Evolutionary conservation across 495 filamentous ascomycete genomes (phyloP), one percentile per base, ranked within the genome.

Genomic region (Penicillium maclennaniae): DNA sequence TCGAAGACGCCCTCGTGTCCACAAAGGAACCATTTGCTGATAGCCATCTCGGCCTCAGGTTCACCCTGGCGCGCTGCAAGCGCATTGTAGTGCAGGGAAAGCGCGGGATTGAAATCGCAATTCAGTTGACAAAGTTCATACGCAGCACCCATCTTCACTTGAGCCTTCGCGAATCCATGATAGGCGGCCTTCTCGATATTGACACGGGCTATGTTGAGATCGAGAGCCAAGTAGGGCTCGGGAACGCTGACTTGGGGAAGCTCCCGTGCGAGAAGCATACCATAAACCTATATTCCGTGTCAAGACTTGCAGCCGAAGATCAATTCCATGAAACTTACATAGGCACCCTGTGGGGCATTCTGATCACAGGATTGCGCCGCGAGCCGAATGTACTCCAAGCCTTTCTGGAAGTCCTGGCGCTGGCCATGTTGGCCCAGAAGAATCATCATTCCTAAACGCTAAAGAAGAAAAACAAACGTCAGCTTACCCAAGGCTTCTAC

Each of bases 11-110:
- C 83, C 64, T 97, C 92, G 56, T 91, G 89, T 7, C 93, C 93
- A 62, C 93, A 97, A 23, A 98, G 77, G 70, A 97, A 97, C 93
- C 93, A 98, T 70, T 97, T 95, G 64, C 92, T 97, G 53, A 98
- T 92, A 21, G 91, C 90, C 81, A 98, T 91, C 47, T 96, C 89
- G 0, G 92, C 93, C 62, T 97, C 93, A 0, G 88, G 72, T 60
- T 97, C 91, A 8, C 84, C 84, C 69, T 97, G 95, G 38, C 87
- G 84, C 4, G 93, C 87, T 17, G 93, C 95, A 38, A 98, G 79
- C 48, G 89, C 91, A 66, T 97, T 96, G 69, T 98, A 98, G 60
- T 98, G 93, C 52, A 98, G 70, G 5, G 92, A 97, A 45, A 95
- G 73, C 6, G 88, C 85, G 0, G 93, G 93, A 60, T 92, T 88